phyloP scores from a whole-genome alignment of 352 stramenopile genomes.

The Globisporangium echinulatum region DNA sequence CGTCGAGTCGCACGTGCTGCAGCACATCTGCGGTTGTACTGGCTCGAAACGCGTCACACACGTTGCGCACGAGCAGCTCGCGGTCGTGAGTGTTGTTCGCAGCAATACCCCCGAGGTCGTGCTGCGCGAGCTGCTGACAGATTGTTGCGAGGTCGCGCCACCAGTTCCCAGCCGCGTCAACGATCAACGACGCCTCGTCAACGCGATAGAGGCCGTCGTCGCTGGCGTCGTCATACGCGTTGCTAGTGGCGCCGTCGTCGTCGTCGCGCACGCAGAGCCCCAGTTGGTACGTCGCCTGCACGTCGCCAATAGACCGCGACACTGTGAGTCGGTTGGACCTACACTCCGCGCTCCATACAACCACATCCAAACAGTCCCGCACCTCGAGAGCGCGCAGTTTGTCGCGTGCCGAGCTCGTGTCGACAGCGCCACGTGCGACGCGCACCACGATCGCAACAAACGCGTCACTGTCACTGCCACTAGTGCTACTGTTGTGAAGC shows the following conservation, averaged over 20 bases:
- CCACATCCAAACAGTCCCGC: not conserved
- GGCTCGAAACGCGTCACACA: slow-evolving; percentile 36
- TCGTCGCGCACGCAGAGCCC: slow-evolving; percentile 10
- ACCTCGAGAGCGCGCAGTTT: slow-evolving; percentile 40
- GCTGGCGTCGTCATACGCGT: too few relatives aligned
- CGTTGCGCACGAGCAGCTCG: slow-evolving; percentile 25
- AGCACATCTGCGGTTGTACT: slow-evolving; percentile 24
- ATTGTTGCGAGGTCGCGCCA: slow-evolving; percentile 52
- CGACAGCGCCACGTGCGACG: slow-evolving; percentile 35
- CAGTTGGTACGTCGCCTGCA: slow-evolving; percentile 4
- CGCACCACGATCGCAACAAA: slow-evolving; percentile 67
- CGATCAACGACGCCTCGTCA: slow-evolving; percentile 28
- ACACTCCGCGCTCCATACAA: too few relatives aligned
- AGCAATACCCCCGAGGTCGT: slow-evolving; percentile 11
- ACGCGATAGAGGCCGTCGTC: not conserved
- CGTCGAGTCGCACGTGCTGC: slow-evolving; percentile 31
- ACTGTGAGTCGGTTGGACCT: not conserved
- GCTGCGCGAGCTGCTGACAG: slow-evolving; percentile 27
- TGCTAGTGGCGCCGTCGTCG: not conserved
- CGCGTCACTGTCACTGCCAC: slow-evolving; percentile 15
- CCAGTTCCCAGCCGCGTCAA: slow-evolving; percentile 52
- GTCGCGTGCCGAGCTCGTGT: slow-evolving; percentile 33
- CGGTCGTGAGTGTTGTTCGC: slow-evolving; percentile 23
- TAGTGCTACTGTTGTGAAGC: slow-evolving; percentile 18
- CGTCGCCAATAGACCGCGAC: not conserved